Base-by-base conservation (phyloP, 805 yeast genomes). In the Candida koratica region DNA sequence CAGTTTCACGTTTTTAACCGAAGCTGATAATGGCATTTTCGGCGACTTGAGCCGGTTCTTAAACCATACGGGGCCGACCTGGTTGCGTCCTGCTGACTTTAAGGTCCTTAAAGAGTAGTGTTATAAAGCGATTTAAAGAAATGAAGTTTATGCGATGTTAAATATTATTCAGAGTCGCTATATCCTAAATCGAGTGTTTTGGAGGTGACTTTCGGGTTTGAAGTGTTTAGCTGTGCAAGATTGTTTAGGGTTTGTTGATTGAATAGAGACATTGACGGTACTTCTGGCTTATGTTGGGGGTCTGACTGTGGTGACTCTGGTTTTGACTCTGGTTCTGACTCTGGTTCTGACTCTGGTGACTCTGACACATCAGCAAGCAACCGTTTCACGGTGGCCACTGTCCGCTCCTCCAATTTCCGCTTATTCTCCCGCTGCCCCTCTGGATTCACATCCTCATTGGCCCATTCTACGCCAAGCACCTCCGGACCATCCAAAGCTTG, bases 381-480 rank as follows among this genome's bases (percentile, higher is more conserved):
- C 55, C 55, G 42, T 17, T 56, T 62, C 0, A 83, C 82, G 0
- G 79, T 69, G 16, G 73, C 71, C 32, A 77, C 56, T 0, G 85
- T 79, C 24, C 58, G 51, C 38, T 73, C 73, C 39, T 80, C 82
- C 29, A 69, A 39, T 18, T 69, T 61, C 30, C 73, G 60, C 46
- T 73, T 67, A 26, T 67, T 75, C 44, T 76, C 62, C 36, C 53
- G 62, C 43, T 67, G 73, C 3, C 85, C 80, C 4, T 58, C 59
- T 0, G 93, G 93, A 50, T 81, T 82, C 2, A 95, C 94, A 55
- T 87, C 95, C 28, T 84, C 90, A 42, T 76, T 77, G 0, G 97
- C 95, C 97, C 97, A 89, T 44, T 85, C 71, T 1, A 89, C 75
- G 41, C 69, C 73, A 28, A 89, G 58, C 0, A 80, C 72, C 43